These are phyloP conservation scores for Daedaleopsis nitida DNA, from an alignment of 768 basidiomycete species.

Conservation along the genomic window DNA sequence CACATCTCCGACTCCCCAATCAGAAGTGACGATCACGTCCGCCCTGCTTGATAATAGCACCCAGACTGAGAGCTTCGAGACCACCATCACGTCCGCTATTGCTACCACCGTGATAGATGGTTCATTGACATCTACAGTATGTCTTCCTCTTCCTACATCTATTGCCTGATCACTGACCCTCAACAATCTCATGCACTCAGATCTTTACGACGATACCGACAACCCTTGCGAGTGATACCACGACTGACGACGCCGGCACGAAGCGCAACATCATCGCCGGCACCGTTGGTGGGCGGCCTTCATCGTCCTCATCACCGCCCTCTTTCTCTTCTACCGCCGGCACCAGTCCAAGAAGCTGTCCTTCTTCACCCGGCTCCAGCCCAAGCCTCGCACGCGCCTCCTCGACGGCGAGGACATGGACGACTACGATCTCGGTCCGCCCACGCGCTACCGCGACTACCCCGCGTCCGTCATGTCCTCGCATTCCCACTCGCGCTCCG, in stretches of 20 bases:
- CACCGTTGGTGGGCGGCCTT: constrained; percentile 32
- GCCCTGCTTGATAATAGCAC: not conserved
- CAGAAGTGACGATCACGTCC: constrained; percentile 1
- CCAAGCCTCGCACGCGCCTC: constrained; percentile 26
- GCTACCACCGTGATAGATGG: constrained; percentile 20
- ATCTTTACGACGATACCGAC: constrained; percentile 28
- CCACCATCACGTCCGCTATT: constrained; percentile 20
- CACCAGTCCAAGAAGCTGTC: constrained; percentile 30
- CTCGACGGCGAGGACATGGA: constrained; percentile 33
- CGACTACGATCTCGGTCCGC: constrained; percentile 27
- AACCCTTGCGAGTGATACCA: constrained; percentile 4
- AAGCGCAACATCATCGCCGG: constrained; percentile 34
- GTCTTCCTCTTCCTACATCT: not conserved
- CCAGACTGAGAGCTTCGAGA: constrained; percentile 1
- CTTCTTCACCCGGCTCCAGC: constrained; percentile 25
- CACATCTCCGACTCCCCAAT: constrained; percentile 1
- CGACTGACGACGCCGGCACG: constrained; percentile 10
- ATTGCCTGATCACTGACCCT: not conserved
- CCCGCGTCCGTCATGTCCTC: constrained; percentile 22
- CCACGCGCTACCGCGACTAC: constrained; percentile 26
- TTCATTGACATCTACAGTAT: constrained; percentile 8
- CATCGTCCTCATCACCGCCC: constrained; percentile 27
- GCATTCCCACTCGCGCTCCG: not conserved
- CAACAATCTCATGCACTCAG: constrained; percentile 5
- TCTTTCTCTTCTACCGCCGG: constrained; percentile 34